Conservation (phyloP, 495 filamentous ascomycete genomes). For the Penicillium odoratum region DNA sequence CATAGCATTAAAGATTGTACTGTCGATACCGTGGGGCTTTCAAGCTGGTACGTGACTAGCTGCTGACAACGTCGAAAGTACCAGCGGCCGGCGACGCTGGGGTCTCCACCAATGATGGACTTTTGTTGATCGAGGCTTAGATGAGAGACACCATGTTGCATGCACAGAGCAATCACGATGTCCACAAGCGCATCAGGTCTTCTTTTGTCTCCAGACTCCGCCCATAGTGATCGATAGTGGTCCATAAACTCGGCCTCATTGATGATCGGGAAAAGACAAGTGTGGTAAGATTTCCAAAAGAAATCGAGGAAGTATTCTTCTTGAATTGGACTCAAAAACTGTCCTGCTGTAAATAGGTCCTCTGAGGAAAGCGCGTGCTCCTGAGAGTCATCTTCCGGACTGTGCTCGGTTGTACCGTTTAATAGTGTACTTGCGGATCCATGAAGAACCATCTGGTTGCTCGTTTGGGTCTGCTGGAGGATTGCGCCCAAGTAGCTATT, state of each 20-base stretch:
- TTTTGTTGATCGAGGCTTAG: constrained; percentile 17
- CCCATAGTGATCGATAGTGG: constrained; percentile 51
- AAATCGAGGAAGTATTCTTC: constrained; percentile 51
- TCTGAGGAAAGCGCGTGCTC: constrained; percentile 5
- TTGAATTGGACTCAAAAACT: constrained; percentile 31
- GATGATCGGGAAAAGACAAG: constrained; percentile 32
- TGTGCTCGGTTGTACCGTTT: not conserved
- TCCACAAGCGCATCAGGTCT: constrained; percentile 55
- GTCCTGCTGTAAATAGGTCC: constrained; percentile 9
- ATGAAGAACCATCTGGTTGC: constrained; percentile 10
- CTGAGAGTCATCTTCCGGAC: not conserved
- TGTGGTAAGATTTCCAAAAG: constrained; percentile 50
- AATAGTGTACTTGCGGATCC: constrained; percentile 4
- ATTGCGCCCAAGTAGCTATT: constrained; percentile 8
- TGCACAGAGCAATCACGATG: constrained; percentile 54
- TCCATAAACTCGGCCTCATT: constrained; percentile 49
- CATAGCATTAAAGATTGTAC: constrained; percentile 52
- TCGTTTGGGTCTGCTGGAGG: constrained; percentile 6
- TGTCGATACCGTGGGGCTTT: constrained; percentile 50
- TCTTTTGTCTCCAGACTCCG: constrained; percentile 28
- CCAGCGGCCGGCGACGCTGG: constrained; percentile 46
- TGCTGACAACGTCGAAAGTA: constrained; percentile 47
- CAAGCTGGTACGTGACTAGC: constrained; percentile 45
- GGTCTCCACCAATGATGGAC: constrained; percentile 24
- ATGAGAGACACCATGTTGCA: constrained; percentile 48